Conservation (phyloP, 305 asterid genomes). For the Striga hermonthica region DNA sequence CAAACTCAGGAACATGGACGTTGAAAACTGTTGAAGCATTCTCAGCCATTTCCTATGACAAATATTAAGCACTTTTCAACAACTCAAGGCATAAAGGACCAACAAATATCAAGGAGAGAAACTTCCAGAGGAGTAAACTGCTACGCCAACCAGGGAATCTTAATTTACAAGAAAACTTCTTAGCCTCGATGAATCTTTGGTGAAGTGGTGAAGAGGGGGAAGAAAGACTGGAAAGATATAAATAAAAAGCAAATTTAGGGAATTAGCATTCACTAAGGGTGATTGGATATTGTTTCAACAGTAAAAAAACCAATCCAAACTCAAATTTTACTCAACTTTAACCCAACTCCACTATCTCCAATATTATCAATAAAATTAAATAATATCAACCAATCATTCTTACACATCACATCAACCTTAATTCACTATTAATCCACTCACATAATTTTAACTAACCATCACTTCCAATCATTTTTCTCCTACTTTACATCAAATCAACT, state of each 20-base stretch:
- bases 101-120: conserved; percentile 22
- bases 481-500: too few species aligned
- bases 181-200: conserved; percentile 2
- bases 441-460: too few species aligned
- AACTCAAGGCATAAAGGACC: conserved; percentile 27
- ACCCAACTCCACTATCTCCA: too few species aligned
- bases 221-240: neutral
- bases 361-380: too few species aligned
- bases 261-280: conserved; percentile 1
- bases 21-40: conserved; percentile 98
- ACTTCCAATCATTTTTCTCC: too few species aligned
- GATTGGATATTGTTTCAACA: too few species aligned
- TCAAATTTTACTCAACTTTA: too few species aligned
- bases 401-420: too few species aligned
- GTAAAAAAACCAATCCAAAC: too few species aligned
- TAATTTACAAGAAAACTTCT: conserved; percentile 13
- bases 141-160: neutral
- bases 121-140: conserved; percentile 18
- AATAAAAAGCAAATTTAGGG: neutral
- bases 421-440: too few species aligned
- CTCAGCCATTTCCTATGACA: conserved; percentile 94
- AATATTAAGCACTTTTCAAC: conserved; percentile 20
- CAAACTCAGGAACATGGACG: conserved; percentile 94
- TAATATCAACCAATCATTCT: too few species aligned
- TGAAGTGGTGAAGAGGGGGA: conserved; percentile 13